Percentiles rank a stretch among this genome's conserved stretches.
These are phyloP conservation scores for Botrytis elliptica DNA, from an alignment of 2,329 filamentous ascomycete species.

Conservation along the genomic window DNA sequence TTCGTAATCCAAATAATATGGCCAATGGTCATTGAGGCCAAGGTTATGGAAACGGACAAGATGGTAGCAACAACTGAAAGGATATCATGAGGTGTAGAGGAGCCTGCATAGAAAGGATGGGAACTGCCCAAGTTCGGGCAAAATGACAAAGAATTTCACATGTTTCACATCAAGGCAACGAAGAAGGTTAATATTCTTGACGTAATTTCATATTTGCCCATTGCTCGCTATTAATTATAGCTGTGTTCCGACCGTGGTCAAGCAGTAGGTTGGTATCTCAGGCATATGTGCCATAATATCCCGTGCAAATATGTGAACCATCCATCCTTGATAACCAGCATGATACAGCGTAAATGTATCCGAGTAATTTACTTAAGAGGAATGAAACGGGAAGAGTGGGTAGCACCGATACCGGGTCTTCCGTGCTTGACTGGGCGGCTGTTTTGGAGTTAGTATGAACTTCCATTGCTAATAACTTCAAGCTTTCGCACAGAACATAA, in stretches of 20 bases:
- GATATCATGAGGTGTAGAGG: neutral
- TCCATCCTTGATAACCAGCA: constrained; percentile 24
- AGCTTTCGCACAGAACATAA: neutral
- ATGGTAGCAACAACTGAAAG: no score
- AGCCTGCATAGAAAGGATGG: neutral
- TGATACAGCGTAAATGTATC: constrained; percentile 29
- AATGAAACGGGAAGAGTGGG: constrained; percentile 99
- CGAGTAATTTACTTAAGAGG: constrained; percentile 81
- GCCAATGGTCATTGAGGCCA: no score
- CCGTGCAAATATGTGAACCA: constrained; percentile 13
- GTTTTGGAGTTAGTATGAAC: constrained; percentile 29
- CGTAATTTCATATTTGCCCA: constrained; percentile 12
- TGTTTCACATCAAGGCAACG: neutral
- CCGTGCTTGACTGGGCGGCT: constrained; percentile 99
- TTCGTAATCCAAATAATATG: no score
- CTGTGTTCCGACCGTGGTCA: constrained; percentile 11
- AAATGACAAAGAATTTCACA: neutral
- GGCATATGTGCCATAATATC: constrained; percentile 8
- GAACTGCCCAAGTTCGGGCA: neutral
- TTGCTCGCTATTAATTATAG: constrained; percentile 18
- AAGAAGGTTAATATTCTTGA: neutral
- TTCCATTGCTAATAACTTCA: neutral
- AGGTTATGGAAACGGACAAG: no score
- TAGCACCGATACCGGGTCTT: constrained; percentile 99
- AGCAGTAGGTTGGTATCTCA: neutral